Conservation (phyloP, 2,329 filamentous ascomycete genomes). For the Biscogniauxia mediterranea region DNA sequence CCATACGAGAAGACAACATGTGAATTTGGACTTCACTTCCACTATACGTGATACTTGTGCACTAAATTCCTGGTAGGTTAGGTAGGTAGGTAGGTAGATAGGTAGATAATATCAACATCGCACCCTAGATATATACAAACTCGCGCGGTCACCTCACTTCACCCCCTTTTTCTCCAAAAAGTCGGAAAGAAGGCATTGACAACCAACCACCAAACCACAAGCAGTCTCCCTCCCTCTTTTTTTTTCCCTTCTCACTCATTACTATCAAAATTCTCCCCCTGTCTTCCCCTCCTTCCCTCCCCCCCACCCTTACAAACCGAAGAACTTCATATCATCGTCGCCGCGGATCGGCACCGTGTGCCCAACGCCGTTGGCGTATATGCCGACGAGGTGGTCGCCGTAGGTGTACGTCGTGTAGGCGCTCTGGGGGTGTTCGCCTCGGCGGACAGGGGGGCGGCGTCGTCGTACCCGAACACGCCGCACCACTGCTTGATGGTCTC, state of each 20-base stretch:
- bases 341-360: constrained; percentile 14
- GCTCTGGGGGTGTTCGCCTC: constrained; percentile 2
- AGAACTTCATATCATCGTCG: constrained; percentile 14
- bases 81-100: too few species aligned
- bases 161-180: too few species aligned
- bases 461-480: constrained; percentile 33
- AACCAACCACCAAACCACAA: too few species aligned
- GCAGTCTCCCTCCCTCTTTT: background rate
- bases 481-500: constrained; percentile 35
- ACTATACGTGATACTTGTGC: too few species aligned
- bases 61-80: too few species aligned
- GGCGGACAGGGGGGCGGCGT: constrained; percentile 2
- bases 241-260: background rate
- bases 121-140: too few species aligned
- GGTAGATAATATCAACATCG: too few species aligned
- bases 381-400: constrained; percentile 12
- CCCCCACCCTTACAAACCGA: constrained; percentile 4
- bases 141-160: too few species aligned
- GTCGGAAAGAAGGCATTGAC: too few species aligned
- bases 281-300: background rate
- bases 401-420: constrained; percentile 12
- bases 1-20: too few species aligned
- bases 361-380: constrained; percentile 9
- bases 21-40: too few species aligned
- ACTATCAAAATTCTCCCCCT: too few species aligned